Percentiles rank a stretch among this genome's conserved stretches.
Conservation (phyloP, 2,329 filamentous ascomycete genomes). For the Fusarium clavum region DNA sequence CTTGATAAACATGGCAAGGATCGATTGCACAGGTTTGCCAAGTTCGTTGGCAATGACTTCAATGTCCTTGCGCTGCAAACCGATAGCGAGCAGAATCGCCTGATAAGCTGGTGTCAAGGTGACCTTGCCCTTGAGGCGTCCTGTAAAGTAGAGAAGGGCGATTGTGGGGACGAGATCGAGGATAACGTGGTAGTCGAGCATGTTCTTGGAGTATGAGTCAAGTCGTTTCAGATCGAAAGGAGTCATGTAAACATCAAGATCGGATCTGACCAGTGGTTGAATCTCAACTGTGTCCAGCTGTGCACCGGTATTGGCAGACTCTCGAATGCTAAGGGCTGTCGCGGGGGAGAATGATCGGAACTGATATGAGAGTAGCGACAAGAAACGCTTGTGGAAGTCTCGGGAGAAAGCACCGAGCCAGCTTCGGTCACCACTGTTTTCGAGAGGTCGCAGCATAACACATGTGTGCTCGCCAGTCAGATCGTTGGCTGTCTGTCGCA, state of each 20-base stretch:
- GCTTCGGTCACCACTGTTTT: conserved; percentile 73
- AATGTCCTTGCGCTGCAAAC: conserved; percentile 89
- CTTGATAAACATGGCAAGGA: conserved; percentile 98
- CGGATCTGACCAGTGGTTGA: conserved; percentile 73
- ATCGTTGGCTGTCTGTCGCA: conserved; percentile 95
- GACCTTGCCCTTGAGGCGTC: conserved; percentile 74
- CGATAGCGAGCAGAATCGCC: conserved; percentile 87
- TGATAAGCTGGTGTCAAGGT: conserved; percentile 85
- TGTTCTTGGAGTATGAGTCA: conserved; percentile 95
- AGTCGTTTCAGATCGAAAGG: conserved; percentile 96
- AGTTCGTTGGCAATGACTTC: conserved; percentile 84
- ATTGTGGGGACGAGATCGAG: conserved; percentile 90
- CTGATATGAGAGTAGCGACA: conserved; percentile 89
- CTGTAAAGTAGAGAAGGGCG: conserved; percentile 85
- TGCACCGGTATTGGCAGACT: conserved; percentile 81
- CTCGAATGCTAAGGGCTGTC: conserved; percentile 86
- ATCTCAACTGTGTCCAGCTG: conserved; percentile 67
- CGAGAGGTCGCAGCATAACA: conserved; percentile 91
- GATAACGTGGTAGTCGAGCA: conserved; percentile 98
- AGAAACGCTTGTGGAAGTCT: conserved; percentile 95
- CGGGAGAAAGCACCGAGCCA: conserved; percentile 93
- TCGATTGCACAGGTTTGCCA: conserved; percentile 77
- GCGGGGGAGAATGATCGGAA: conserved; percentile 85
- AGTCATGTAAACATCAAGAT: conserved; percentile 82
- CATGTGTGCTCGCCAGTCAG: conserved; percentile 97